phyloP scores from a whole-genome alignment of 1,139 yeast genomes.

The Debaryomyces coudertii region DNA sequence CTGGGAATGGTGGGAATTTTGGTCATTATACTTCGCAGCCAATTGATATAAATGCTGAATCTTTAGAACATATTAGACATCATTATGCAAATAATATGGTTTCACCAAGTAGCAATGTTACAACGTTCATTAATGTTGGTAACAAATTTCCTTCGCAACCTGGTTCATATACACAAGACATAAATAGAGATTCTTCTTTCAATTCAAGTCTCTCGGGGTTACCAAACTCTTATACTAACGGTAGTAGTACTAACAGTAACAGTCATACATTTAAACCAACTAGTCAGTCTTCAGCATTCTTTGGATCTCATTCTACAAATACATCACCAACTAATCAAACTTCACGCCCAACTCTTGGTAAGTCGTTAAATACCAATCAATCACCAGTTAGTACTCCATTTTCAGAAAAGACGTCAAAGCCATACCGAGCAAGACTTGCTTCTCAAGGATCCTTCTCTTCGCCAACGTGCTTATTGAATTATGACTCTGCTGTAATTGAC shows the following conservation, averaged over 20 bases:
- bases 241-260: neutral
- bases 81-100: constrained; percentile 3
- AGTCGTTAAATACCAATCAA: neutral
- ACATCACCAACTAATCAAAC: constrained; percentile 18
- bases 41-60: constrained; percentile 16
- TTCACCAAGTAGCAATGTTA: constrained; percentile 12
- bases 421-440: constrained; percentile 21
- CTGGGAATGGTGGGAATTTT: constrained; percentile 1
- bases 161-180: constrained; percentile 2
- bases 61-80: neutral
- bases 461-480: constrained; percentile 14
- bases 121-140: constrained; percentile 13
- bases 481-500: constrained; percentile 42
- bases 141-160: constrained; percentile 4
- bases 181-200: neutral
- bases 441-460: constrained; percentile 17
- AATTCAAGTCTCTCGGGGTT: constrained; percentile 1
- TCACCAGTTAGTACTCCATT: constrained; percentile 14
- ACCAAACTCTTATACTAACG: neutral
- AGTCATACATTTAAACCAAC: constrained; percentile 8
- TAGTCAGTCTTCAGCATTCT: constrained; percentile 9
- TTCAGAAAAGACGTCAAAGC: constrained; percentile 15
- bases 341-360: neutral
- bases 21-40: constrained; percentile 17
- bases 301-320: constrained; percentile 18